phyloP scores from a whole-genome alignment of 1,139 yeast species.

The Meyerozyma elateridarum region DNA sequence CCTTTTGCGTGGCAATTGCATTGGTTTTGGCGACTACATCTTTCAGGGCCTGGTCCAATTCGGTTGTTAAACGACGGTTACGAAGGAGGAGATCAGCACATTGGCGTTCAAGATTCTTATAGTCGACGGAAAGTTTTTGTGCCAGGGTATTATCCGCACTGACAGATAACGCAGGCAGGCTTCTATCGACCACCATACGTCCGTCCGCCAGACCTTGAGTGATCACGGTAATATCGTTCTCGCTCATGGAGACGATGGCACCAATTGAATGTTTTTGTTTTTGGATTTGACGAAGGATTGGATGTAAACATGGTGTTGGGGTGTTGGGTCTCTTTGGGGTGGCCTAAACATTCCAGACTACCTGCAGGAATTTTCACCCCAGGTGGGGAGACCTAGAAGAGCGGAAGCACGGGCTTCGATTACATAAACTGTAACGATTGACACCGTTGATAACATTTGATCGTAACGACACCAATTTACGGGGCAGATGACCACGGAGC shows the following conservation, averaged over 20 bases:
- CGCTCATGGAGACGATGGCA: constrained; percentile 2
- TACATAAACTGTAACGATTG: too few relatives aligned
- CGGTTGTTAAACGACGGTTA: constrained; percentile 17
- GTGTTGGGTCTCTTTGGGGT: too few relatives aligned
- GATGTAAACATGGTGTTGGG: too few relatives aligned
- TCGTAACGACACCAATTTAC: too few relatives aligned
- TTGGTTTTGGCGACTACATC: constrained; percentile 18
- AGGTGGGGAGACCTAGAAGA: too few relatives aligned
- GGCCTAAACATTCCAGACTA: too few relatives aligned
- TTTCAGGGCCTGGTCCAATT: constrained; percentile 20
- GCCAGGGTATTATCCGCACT: neutral
- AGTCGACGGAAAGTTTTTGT: neutral
- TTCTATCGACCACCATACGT: too few relatives aligned
- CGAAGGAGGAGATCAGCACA: constrained; percentile 25
- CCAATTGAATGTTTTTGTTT: constrained; percentile 1
- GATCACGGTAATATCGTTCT: constrained; percentile 4
- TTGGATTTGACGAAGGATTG: neutral
- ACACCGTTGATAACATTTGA: too few relatives aligned
- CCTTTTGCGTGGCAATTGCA: constrained; percentile 17
- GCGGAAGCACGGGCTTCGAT: too few relatives aligned
- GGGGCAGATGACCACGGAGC: too few relatives aligned
- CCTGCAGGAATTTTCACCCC: too few relatives aligned
- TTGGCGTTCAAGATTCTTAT: constrained; percentile 17
- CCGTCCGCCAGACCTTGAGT: neutral
- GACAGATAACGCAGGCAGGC: neutral